Evolutionary conservation across 805 yeast species (phyloP).

Genomic region (Candida dajiaensis): DNA sequence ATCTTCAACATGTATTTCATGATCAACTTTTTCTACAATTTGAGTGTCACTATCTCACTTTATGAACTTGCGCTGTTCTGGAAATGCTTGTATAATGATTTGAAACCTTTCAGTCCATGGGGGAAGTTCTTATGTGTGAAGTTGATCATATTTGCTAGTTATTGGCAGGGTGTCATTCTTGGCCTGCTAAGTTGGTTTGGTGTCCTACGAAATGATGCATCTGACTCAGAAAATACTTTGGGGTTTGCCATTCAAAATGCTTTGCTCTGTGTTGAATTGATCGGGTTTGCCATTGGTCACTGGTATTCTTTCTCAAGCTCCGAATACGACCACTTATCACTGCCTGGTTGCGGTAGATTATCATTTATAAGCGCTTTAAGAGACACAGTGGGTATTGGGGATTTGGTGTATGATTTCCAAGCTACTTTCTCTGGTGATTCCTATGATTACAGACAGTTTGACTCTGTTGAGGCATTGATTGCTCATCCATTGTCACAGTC

Average conservation of each 20-base stretch:
- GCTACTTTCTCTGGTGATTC: constrained; percentile 60
- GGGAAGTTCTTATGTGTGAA: constrained; percentile 92
- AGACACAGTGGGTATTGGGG: constrained; percentile 76
- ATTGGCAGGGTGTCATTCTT: constrained; percentile 79
- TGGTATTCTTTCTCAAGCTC: constrained; percentile 76
- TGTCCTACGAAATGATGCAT: constrained; percentile 28
- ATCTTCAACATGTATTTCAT: constrained; percentile 50
- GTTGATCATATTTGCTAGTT: constrained; percentile 92
- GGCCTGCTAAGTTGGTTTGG: constrained; percentile 47
- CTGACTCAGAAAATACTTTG: constrained; percentile 28
- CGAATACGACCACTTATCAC: constrained; percentile 54
- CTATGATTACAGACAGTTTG: constrained; percentile 80
- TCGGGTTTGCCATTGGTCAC: constrained; percentile 85
- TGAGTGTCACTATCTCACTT: constrained; percentile 74
- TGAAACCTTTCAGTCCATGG: constrained; percentile 79
- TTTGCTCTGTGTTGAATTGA: constrained; percentile 73
- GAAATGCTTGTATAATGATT: constrained; percentile 78
- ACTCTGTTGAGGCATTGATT: constrained; percentile 65
- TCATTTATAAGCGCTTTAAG: constrained; percentile 55
- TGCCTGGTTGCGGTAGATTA: constrained; percentile 69
- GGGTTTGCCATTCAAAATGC: constrained; percentile 72
- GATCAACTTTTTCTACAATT: constrained; percentile 66
- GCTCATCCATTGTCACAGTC: constrained; percentile 65
- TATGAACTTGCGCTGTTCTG: constrained; percentile 87
- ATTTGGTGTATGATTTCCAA: constrained; percentile 72